Percentiles rank a stretch among this genome's conserved stretches.
phyloP scores from a whole-genome alignment of 2,329 filamentous ascomycete species.

The Colletotrichum sp. region DNA sequence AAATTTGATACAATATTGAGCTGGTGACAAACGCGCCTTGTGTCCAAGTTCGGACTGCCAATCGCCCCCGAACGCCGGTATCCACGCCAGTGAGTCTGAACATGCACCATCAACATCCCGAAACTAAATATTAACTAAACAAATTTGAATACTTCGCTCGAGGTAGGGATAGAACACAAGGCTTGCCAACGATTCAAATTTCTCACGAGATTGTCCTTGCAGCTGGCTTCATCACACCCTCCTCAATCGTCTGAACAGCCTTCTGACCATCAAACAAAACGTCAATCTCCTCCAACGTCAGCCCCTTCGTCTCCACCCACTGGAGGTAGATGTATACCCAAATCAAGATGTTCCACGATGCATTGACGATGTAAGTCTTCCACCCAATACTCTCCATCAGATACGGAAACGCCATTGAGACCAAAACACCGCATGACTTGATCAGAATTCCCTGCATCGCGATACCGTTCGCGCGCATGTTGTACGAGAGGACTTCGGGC shows the following conservation, averaged over 20 bases:
- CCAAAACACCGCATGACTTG: conserved; percentile 10
- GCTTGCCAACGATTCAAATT: not conserved
- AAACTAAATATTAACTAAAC: not conserved
- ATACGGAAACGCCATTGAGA: conserved; percentile 15
- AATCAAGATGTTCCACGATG: conserved; percentile 11
- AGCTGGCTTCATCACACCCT: not conserved
- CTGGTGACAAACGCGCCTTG: not conserved
- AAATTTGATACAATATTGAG: not conserved
- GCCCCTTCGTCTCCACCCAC: conserved; percentile 31
- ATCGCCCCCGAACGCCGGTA: not conserved
- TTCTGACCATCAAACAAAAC: conserved; percentile 19
- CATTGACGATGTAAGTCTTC: conserved; percentile 25
- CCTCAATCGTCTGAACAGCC: not conserved
- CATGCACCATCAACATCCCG: not conserved
- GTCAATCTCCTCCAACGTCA: conserved; percentile 23
- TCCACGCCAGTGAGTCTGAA: not conserved
- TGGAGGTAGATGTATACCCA: conserved; percentile 26
- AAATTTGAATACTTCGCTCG: not conserved
- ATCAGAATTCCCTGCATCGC: conserved; percentile 14
- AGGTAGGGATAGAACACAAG: accelerated
- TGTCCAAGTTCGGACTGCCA: not conserved
- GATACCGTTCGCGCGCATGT: conserved; percentile 22
- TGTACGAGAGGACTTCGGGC: conserved; percentile 19
- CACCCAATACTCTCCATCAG: conserved; percentile 20
- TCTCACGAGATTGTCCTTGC: not conserved